These are phyloP conservation scores for Stachybotrys chlorohalonatus DNA, from an alignment of 2,329 filamentous ascomycete species.

Conservation along the genomic window DNA sequence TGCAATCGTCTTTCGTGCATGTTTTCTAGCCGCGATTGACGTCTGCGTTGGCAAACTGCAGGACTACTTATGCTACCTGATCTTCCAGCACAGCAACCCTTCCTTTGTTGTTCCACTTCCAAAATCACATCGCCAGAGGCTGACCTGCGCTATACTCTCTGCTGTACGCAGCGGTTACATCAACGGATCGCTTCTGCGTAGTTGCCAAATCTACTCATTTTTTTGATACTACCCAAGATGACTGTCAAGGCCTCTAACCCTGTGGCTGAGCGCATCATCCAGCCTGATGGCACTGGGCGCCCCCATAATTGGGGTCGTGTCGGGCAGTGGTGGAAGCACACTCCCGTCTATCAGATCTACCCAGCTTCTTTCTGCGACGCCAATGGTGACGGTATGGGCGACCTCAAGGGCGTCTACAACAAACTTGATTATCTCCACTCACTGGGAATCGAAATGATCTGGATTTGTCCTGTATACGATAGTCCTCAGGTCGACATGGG, in stretches of 20 bases:
- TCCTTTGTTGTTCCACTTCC: too few species aligned
- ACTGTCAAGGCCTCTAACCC: not conserved
- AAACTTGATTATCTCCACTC: slow-evolving; percentile 53
- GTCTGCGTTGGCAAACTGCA: not conserved
- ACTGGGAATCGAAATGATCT: slow-evolving; percentile 56
- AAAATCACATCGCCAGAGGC: too few species aligned
- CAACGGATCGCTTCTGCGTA: too few species aligned
- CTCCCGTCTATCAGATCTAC: slow-evolving; percentile 50
- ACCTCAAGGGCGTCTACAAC: slow-evolving; percentile 53
- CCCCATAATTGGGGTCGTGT: slow-evolving; percentile 3
- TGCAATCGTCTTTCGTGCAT: not conserved
- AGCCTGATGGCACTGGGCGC: not conserved
- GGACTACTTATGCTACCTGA: too few species aligned
- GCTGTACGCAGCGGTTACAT: too few species aligned
- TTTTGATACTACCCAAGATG: not conserved
- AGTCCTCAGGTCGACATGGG: slow-evolving; percentile 61
- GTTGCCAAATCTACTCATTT: too few species aligned
- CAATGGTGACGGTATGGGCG: slow-evolving; percentile 51
- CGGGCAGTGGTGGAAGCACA: slow-evolving; percentile 46
- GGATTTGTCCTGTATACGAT: slow-evolving; percentile 59
- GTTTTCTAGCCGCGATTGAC: not conserved
- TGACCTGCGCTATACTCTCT: too few species aligned
- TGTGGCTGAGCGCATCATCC: not conserved
- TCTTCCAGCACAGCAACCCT: too few species aligned
- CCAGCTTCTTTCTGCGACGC: slow-evolving; percentile 48